Conservation (phyloP, 176 grass and related monocot genomes). For the Echinochloa phyllopogon region DNA sequence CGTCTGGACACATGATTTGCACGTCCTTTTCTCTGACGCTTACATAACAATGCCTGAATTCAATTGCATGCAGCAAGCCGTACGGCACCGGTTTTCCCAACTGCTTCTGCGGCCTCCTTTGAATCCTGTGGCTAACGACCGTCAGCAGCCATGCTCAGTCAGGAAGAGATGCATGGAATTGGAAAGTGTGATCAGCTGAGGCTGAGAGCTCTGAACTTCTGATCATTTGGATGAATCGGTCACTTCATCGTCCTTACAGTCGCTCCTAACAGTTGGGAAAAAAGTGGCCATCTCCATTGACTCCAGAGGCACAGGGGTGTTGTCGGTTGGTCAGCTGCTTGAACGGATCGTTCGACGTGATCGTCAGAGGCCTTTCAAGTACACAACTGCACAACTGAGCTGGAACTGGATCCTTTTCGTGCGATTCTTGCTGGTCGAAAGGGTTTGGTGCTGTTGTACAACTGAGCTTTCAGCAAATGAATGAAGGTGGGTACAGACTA, state of each 20-base stretch:
- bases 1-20: neutral
- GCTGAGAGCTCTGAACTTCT: neutral
- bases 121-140: neutral
- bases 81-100: neutral
- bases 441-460: neutral
- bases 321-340: slow-evolving; percentile 25
- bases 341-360: neutral
- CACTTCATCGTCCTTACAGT: neutral
- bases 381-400: neutral
- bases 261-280: slow-evolving; percentile 31
- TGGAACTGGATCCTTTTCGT: neutral
- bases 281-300: neutral
- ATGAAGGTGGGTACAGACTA: neutral
- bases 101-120: slow-evolving; percentile 1
- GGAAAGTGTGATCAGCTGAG: neutral
- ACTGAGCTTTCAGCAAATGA: neutral
- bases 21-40: neutral
- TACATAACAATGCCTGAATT: neutral
- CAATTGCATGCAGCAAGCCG: neutral
- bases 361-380: neutral
- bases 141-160: neutral
- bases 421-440: neutral
- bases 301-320: neutral
- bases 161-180: neutral
- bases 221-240: neutral